Base-by-base conservation (phyloP, 495 filamentous ascomycete genomes). In the Penicillium cosmopolitanum region DNA sequence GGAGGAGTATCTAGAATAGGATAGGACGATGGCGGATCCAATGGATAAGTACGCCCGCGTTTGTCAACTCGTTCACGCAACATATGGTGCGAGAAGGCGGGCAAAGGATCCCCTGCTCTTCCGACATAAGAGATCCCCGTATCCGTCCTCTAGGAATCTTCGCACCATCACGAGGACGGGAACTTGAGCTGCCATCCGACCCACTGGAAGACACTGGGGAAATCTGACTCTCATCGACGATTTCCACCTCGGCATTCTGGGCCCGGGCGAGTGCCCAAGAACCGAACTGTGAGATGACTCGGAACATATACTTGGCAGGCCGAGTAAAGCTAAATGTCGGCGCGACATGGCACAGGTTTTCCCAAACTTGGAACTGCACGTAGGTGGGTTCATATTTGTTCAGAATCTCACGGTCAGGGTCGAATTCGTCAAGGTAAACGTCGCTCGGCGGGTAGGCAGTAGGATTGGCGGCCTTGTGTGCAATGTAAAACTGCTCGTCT, bases 361-460 rank as follows among this genome's bases (percentile, higher is more conserved):
- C 94, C 91, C 94, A 97, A 7, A 98, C 89, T 71, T 98, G 94
- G n/a, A 98, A 78, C 70, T 96, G 92, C 9, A 98, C 94, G 67
- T 96, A 87, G 0, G 94, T 98, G 3, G 91, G 89, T 35, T 84
- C 82, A 66, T 89, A 95, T 40, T 83, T 85, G 23, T 80, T 71
- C 16, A 96, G 62, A 9, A 57, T 72, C n/a, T 75, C 73, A 51
- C 77, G 71, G 15, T 80, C 67, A 15, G 87, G 83, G 2, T 86
- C 87, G 43, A 84, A 69, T 42, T 92, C 88, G 40, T 87, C 77
- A 33, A 94, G 77, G 55, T 87, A 80, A 0, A 77, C 76, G 35
- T 91, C 84, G 13, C 82, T 78, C 0, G 90, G 92, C 1, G 86
- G 84, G 64, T 93, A 96, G 47, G 83, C 77, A 6, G 80, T 65